Evolutionary conservation across 1,284 basidiomycete species (phyloP), one percentile per base, ranked within the genome.

Genomic region (Microstroma glucosiphilum): DNA sequence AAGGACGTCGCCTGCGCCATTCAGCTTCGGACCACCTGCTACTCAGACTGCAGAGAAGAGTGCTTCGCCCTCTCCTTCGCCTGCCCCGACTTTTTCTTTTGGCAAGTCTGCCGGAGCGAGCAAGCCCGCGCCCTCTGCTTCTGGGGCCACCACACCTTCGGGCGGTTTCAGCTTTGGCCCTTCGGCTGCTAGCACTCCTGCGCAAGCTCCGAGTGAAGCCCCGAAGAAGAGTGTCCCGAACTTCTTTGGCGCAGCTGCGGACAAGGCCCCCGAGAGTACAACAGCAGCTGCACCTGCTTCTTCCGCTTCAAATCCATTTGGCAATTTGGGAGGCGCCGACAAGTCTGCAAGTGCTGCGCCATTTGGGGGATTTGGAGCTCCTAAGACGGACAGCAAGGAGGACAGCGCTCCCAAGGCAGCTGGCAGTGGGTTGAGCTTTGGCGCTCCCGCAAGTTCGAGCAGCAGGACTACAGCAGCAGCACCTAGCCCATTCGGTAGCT

Each of bases 21-120:
- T 71, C 64, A 69, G 58, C 62, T 71, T 71, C 46, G 69, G 68
- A 3, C 40, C 68, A 17, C 65, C 68, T 40, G 17, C 64, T 2
- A 25, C 65, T 6, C 30, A 37, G 30, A 23, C 58, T 23, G 37
- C 59, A 19, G 42, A 56, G 11, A 48, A 57, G 2, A 63, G 61
- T 17, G 59, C 65, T 0, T 67, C 66, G 60, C 65, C 65, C 8
- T 57, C 62, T 11, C 46, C 46, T 48, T 48, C 23, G 46, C n/a
- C 46, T n/a, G 23, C n/a, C 46, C 46, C 23, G 63, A 61, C 63
- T 42, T 73, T 70, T 57, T 64, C 71, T 13, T 72, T 69, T 53
- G 68, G 69, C 17, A 49, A 64, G 66, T 64, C 8, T 61, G 63
- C 23, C 61, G 64, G 6, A 59, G 64, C 13, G 59, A 42, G 3